phyloP scores from a whole-genome alignment of 108 stramenopile genomes.

The Phaeodactylum tricornutum region DNA sequence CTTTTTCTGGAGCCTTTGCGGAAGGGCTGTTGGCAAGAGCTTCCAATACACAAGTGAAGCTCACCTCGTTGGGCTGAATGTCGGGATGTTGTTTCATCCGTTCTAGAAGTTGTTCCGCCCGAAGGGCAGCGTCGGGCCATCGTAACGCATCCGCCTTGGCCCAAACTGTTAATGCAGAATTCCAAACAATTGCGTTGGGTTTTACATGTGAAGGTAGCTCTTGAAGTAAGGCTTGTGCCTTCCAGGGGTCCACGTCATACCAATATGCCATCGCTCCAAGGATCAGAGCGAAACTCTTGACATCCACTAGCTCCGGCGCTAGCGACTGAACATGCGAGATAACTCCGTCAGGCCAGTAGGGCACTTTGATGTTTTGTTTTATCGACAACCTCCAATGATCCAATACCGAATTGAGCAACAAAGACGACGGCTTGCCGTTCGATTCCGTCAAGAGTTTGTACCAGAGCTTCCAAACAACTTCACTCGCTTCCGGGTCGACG shows the following conservation, averaged over 20 bases:
- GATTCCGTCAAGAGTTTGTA: background rate
- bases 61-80: background rate
- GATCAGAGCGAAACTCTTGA: background rate
- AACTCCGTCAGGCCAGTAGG: too few species aligned
- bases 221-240: background rate
- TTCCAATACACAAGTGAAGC: background rate
- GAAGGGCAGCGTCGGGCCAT: background rate
- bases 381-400: background rate
- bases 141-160: background rate
- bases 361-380: background rate
- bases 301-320: too few species aligned
- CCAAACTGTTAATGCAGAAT: background rate
- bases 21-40: background rate
- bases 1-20: background rate
- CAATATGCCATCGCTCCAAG: background rate
- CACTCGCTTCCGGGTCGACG: background rate
- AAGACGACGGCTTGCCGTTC: background rate
- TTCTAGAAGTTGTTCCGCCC: conserved; percentile 1
- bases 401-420: background rate
- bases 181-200: background rate
- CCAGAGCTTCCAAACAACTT: background rate
- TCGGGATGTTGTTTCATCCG: background rate
- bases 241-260: background rate
- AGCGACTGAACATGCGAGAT: too few species aligned
- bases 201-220: background rate